These are phyloP conservation scores for Chaetomiaceae sp. DNA, from an alignment of 2,329 filamentous ascomycete genomes.

Conservation along the genomic window DNA sequence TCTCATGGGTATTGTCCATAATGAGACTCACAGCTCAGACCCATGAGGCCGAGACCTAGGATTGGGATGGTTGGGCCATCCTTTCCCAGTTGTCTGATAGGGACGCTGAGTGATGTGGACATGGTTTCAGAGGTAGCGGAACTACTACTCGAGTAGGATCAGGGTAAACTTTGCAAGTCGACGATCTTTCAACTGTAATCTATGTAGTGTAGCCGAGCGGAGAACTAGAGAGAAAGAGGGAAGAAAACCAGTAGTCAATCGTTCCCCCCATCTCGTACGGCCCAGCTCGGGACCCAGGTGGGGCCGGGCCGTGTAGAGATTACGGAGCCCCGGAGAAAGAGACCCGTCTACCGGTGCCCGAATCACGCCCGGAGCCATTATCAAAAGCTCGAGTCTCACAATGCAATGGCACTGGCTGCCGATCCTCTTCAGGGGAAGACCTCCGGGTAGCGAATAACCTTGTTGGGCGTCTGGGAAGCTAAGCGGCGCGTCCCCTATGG, in stretches of 20 bases:
- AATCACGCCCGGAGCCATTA: no score
- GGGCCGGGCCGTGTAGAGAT: background rate
- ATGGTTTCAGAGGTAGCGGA: background rate
- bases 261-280: background rate
- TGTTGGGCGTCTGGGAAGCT: background rate
- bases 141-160: background rate
- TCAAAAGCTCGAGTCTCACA: no score
- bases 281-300: background rate
- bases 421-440: no score
- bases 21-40: conserved; percentile 30
- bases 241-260: background rate
- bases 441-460: background rate
- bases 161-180: background rate
- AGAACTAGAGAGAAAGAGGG: background rate
- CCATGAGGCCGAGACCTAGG: conserved; percentile 53
- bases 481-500: no score
- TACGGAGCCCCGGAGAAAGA: background rate
- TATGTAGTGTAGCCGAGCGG: no score
- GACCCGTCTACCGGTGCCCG: background rate
- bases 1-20: conserved; percentile 21
- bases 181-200: no score
- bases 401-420: no score
- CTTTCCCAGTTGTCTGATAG: conserved; percentile 45
- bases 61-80: conserved; percentile 48
- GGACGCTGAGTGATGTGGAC: conserved; percentile 18